Conservation (phyloP, 768 basidiomycete genomes). For the Suillus placidus region DNA sequence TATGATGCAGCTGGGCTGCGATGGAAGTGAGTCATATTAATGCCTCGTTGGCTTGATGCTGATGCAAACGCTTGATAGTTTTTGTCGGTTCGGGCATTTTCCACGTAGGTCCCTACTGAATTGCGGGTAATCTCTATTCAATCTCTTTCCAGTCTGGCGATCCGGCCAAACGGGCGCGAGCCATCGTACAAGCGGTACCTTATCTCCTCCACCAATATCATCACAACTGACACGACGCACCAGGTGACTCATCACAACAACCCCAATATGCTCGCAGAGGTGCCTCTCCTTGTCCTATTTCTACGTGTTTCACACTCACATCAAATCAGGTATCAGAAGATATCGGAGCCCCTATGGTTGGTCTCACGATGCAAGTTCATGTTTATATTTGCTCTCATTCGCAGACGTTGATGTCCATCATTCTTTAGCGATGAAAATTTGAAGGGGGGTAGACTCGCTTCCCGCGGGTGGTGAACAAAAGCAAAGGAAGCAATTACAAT, state of each 20-base stretch:
- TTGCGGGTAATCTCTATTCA: constrained; percentile 5
- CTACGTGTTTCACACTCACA: constrained; percentile 9
- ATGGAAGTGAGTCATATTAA: constrained; percentile 68
- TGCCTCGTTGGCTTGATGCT: background rate
- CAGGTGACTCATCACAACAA: constrained; percentile 95
- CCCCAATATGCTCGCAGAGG: constrained; percentile 87
- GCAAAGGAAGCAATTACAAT: background rate
- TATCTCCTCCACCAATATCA: constrained; percentile 10
- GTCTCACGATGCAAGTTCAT: constrained; percentile 78
- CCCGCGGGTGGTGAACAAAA: constrained; percentile 61
- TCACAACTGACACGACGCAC: constrained; percentile 13
- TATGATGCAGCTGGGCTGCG: constrained; percentile 99
- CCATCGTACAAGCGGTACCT: constrained; percentile 92
- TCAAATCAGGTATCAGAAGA: constrained; percentile 70
- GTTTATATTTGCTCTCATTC: constrained; percentile 27
- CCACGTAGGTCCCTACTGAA: constrained; percentile 57
- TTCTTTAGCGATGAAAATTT: constrained; percentile 58
- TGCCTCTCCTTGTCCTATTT: constrained; percentile 30
- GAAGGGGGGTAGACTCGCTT: constrained; percentile 70
- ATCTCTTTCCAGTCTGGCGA: constrained; percentile 69
- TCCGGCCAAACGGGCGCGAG: constrained; percentile 90
- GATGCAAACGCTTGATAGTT: constrained; percentile 48
- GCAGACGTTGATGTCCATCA: background rate
- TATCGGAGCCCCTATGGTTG: constrained; percentile 92
- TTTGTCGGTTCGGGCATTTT: constrained; percentile 99